phyloP scores from a whole-genome alignment of 2,329 filamentous ascomycete species.

The Ophiocordyceps camponoti-leonardi region DNA sequence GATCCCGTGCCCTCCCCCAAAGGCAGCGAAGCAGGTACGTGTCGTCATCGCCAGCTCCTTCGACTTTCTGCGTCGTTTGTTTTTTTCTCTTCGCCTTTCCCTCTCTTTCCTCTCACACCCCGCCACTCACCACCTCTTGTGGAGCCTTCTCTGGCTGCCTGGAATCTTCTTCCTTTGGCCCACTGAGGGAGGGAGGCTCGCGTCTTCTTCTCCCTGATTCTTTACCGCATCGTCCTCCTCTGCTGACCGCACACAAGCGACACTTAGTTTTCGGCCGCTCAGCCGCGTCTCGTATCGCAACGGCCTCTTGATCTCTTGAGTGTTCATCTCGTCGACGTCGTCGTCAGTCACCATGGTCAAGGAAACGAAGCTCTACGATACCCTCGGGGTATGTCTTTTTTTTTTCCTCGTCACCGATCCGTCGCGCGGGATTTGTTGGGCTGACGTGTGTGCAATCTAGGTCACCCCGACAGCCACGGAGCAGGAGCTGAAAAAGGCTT shows the following conservation, averaged over 20 bases:
- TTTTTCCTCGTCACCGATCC: conserved; percentile 7
- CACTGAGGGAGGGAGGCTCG: not conserved
- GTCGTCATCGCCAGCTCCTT: not conserved
- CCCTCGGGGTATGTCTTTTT: conserved; percentile 47
- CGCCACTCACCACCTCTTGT: not conserved
- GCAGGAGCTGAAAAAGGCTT: conserved; percentile 77
- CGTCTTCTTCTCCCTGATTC: not conserved
- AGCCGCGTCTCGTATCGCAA: not conserved
- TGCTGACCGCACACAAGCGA: not conserved
- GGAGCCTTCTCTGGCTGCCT: not conserved
- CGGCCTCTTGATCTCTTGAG: conserved; percentile 1
- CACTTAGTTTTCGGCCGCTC: too few species aligned
- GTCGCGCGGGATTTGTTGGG: not conserved
- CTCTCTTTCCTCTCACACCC: not conserved
- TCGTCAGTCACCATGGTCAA: conserved; percentile 43
- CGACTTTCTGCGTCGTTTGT: not conserved
- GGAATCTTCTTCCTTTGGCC: conserved; percentile 2
- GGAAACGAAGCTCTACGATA: conserved; percentile 36
- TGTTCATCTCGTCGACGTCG: not conserved
- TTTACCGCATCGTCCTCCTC: not conserved
- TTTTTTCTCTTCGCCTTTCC: not conserved
- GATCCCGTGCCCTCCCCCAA: not conserved
- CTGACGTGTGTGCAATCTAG: conserved; percentile 24
- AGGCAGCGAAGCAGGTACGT: not conserved
- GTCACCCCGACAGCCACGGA: conserved; percentile 67